These are phyloP conservation scores for Candida alai DNA, from an alignment of 805 yeast genomes.

Conservation along the genomic window DNA sequence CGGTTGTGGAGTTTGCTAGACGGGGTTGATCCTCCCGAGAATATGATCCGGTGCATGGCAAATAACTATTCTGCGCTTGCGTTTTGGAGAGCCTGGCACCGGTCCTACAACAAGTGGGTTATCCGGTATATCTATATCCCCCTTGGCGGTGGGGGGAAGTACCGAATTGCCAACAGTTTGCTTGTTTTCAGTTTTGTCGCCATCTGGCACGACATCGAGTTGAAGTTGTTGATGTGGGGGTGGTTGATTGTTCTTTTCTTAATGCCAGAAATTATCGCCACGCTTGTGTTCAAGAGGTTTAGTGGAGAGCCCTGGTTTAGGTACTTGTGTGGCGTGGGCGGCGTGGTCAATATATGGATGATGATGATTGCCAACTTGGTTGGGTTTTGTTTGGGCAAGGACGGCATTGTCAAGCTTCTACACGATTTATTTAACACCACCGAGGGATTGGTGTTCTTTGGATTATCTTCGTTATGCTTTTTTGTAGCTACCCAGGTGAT, in stretches of 20 bases:
- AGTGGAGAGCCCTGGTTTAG: conserved; percentile 64
- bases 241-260: conserved; percentile 87
- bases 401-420: conserved; percentile 69
- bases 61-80: conserved; percentile 89
- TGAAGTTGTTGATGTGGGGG: conserved; percentile 88
- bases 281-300: conserved; percentile 40
- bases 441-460: conserved; percentile 62
- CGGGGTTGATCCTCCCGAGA: conserved; percentile 94
- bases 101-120: conserved; percentile 89
- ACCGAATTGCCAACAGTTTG: conserved; percentile 70
- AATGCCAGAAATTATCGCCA: conserved; percentile 76
- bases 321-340: conserved; percentile 81
- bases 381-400: conserved; percentile 91
- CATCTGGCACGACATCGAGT: conserved; percentile 95
- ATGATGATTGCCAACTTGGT: conserved; percentile 96
- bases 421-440: conserved; percentile 68
- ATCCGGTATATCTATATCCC: conserved; percentile 87
- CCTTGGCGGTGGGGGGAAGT: conserved; percentile 71
- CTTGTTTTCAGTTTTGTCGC: conserved; percentile 95
- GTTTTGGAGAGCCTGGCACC: conserved; percentile 99
- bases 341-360: conserved; percentile 88
- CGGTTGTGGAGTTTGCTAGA: conserved; percentile 92
- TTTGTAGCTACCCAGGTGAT: conserved; percentile 88
- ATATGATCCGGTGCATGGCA: conserved; percentile 94
- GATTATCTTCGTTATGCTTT: conserved; percentile 58